Conservation (phyloP, 768 basidiomycete genomes). For the Kwoniella europaea region DNA sequence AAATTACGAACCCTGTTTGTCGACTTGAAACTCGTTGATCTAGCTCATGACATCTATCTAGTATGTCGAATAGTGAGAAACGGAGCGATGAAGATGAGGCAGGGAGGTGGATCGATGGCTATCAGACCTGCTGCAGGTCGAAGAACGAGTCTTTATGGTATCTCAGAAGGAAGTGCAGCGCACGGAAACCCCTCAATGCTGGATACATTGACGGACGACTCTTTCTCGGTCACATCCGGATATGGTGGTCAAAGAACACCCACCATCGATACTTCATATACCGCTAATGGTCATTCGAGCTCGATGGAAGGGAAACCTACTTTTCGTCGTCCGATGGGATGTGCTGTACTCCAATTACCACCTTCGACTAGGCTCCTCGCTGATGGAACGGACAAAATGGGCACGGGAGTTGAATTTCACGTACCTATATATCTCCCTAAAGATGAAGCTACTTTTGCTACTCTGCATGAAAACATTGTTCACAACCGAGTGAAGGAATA, state of each 20-base stretch:
- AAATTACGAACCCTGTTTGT: conserved; percentile 85
- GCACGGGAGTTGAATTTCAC: conserved; percentile 70
- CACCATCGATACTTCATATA: conserved; percentile 32
- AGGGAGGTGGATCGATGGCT: conserved; percentile 55
- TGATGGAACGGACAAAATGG: conserved; percentile 69
- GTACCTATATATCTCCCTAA: conserved; percentile 87
- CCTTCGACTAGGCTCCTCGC: conserved; percentile 72
- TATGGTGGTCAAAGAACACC: conserved; percentile 33
- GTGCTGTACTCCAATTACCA: conserved; percentile 84
- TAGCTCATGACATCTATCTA: conserved; percentile 82
- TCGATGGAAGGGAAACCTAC: conserved; percentile 35
- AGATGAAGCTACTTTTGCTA: conserved; percentile 85
- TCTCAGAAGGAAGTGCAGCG: conserved; percentile 14
- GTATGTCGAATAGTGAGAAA: conserved; percentile 90
- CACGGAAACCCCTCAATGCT: conserved; percentile 14
- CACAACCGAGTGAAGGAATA: conserved; percentile 75
- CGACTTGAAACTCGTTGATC: conserved; percentile 83
- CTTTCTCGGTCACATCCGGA: conserved; percentile 52
- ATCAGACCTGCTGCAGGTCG: conserved; percentile 14
- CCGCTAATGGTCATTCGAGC: conserved; percentile 20
- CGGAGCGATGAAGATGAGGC: conserved; percentile 78
- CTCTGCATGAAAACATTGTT: conserved; percentile 94
- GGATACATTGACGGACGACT: conserved; percentile 47
- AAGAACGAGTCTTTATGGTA: conserved; percentile 22
- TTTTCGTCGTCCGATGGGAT: conserved; percentile 91